Conservation (phyloP, 805 yeast species). For the Lachancea cidri region DNA sequence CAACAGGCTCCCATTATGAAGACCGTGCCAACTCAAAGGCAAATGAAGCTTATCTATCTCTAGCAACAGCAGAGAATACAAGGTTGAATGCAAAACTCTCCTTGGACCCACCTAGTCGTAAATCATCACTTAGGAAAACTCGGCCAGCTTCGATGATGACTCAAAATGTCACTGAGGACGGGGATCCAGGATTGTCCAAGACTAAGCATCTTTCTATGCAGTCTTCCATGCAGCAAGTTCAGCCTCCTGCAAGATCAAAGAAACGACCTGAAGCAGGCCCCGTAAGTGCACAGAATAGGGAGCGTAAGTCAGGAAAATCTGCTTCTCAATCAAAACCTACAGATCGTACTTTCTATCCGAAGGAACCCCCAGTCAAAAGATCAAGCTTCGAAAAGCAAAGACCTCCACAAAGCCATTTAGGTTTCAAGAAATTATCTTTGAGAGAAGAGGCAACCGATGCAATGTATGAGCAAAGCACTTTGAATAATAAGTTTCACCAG, state of each 20-base stretch:
- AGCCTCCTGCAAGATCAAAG: constrained; percentile 9
- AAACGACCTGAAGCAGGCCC: constrained; percentile 13
- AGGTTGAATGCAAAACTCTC: constrained; percentile 61
- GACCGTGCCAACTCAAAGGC: constrained; percentile 38
- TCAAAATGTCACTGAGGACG: constrained; percentile 1
- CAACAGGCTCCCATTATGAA: constrained; percentile 15
- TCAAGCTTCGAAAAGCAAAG: constrained; percentile 56
- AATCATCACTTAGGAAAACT: constrained; percentile 10
- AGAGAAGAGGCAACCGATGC: constrained; percentile 27
- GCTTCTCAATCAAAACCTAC: constrained; percentile 8
- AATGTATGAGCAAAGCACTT: constrained; percentile 8
- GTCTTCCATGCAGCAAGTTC: constrained; percentile 1
- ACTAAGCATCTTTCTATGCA: constrained; percentile 5
- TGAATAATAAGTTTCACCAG: constrained; percentile 7
- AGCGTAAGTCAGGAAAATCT: not conserved
- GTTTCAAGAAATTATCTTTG: constrained; percentile 35
- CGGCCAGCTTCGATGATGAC: constrained; percentile 24
- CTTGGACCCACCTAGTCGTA: constrained; percentile 21
- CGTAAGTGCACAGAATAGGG: constrained; percentile 9
- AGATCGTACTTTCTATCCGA: constrained; percentile 30
- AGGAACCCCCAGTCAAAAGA: constrained; percentile 36
- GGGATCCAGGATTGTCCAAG: constrained; percentile 6
- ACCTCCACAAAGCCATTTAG: constrained; percentile 30
- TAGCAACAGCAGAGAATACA: constrained; percentile 77
- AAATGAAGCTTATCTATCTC: constrained; percentile 56